Conservation (phyloP, 2,329 filamentous ascomycete genomes). For the Penicillium hesseltinei region DNA sequence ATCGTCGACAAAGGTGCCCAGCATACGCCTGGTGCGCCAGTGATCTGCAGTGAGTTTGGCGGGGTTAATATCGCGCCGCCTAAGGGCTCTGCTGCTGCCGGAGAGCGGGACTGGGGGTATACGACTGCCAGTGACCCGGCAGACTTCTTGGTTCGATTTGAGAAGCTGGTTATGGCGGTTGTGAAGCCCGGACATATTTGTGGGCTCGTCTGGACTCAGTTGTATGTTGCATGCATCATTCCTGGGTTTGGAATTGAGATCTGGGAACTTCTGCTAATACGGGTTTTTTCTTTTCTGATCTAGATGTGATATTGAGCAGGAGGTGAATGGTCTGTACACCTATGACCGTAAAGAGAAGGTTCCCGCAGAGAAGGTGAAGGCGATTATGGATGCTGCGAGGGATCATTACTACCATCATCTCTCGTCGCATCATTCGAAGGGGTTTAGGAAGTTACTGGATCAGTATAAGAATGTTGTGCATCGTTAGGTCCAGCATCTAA, state of each 20-base stretch:
- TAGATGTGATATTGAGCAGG: conserved; percentile 61
- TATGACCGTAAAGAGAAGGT: conserved; percentile 63
- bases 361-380: conserved; percentile 56
- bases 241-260: background rate
- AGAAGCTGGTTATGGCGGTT: conserved; percentile 59
- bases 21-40: conserved; percentile 56
- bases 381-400: conserved; percentile 55
- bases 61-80: conserved; percentile 63
- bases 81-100: conserved; percentile 35
- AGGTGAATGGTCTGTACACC: conserved; percentile 65
- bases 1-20: conserved; percentile 49
- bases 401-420: conserved; percentile 45
- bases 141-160: conserved; percentile 59
- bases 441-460: conserved; percentile 19
- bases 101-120: conserved; percentile 63
- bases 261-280: background rate
- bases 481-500: background rate
- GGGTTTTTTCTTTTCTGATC: background rate
- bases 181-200: conserved; percentile 57
- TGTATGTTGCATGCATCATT: conserved; percentile 38
- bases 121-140: conserved; percentile 62
- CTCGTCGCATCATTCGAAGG: conserved; percentile 16
- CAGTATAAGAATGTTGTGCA: conserved; percentile 17
- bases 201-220: conserved; percentile 65
- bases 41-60: conserved; percentile 67